phyloP scores from a whole-genome alignment of 164 flowering plant genomes.

The Stephania cephalantha region DNA sequence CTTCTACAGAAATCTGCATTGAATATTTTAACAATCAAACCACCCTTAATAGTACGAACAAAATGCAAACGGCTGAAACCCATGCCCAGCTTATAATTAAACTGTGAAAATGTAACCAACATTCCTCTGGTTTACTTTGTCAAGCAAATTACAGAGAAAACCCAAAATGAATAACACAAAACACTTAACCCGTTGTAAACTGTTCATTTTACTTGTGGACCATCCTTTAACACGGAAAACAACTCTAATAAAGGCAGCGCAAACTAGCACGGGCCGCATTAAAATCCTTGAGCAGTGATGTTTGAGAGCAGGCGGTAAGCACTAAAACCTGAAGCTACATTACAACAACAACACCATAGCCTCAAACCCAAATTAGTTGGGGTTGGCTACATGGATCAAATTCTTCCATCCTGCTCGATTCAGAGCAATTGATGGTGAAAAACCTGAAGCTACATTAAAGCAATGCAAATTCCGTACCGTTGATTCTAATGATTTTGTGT shows the following conservation, averaged over 20 bases:
- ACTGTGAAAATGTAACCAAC: not conserved
- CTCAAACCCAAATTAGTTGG: too few relatives aligned
- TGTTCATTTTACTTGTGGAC: constrained; percentile 3
- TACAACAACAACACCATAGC: not conserved
- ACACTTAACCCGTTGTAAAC: constrained; percentile 3
- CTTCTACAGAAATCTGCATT: constrained; percentile 35
- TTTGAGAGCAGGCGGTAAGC: not conserved
- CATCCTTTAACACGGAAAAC: not conserved
- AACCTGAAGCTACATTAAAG: not conserved
- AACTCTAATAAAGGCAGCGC: not conserved
- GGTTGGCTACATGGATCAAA: too few relatives aligned
- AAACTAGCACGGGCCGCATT: not conserved
- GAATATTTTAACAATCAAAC: constrained; percentile 24
- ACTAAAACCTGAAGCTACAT: not conserved
- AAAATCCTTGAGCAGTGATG: not conserved
- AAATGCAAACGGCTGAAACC: constrained; percentile 36
- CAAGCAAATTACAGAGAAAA: constrained; percentile 3
- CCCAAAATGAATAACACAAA: not conserved
- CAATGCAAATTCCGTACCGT: not conserved
- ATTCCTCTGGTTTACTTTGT: not conserved
- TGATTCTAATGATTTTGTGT: not conserved
- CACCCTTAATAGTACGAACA: constrained; percentile 35
- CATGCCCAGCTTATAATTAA: constrained; percentile 8
- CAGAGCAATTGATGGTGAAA: too few relatives aligned
- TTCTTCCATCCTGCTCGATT: too few relatives aligned